A percentile compares a stretch with the other conserved stretches of the same genome.
These are phyloP conservation scores for Periconia digitata DNA, from an alignment of 2,329 filamentous ascomycete genomes.

Conservation along the genomic window DNA sequence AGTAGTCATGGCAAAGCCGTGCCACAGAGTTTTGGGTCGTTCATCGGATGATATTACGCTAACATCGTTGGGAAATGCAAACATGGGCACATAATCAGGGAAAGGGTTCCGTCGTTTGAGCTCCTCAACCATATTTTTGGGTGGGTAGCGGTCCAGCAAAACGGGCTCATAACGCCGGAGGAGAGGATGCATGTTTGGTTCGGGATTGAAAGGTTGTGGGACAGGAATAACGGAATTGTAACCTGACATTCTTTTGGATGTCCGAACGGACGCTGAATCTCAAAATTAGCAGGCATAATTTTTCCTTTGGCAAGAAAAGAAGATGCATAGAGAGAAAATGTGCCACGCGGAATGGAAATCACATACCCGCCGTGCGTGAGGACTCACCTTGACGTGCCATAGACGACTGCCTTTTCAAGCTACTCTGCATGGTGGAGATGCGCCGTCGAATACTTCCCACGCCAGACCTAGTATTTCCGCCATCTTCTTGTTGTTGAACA, in stretches of 20 bases:
- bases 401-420: constrained; percentile 82
- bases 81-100: constrained; percentile 98
- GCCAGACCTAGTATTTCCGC: constrained; percentile 57
- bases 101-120: constrained; percentile 79
- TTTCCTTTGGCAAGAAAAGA: constrained; percentile 2
- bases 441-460: constrained; percentile 88
- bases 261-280: constrained; percentile 65
- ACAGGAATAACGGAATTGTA: constrained; percentile 98
- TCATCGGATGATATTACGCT: constrained; percentile 95
- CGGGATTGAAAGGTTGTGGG: constrained; percentile 84
- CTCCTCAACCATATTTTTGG: constrained; percentile 79
- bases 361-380: background rate
- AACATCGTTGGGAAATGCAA: constrained; percentile 97
- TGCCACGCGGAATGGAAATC: no score
- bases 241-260: constrained; percentile 86
- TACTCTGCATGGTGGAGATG: constrained; percentile 91
- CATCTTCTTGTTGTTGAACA: constrained; percentile 51
- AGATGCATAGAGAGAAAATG: no score
- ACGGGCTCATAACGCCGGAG: constrained; percentile 94
- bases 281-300: background rate
- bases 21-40: constrained; percentile 93
- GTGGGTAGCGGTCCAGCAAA: constrained; percentile 90
- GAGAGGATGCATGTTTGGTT: constrained; percentile 92
- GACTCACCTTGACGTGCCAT: constrained; percentile 72
- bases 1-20: constrained; percentile 97